phyloP scores from a whole-genome alignment of 805 yeast species.

The Maudiozyma pseudohumilis region DNA sequence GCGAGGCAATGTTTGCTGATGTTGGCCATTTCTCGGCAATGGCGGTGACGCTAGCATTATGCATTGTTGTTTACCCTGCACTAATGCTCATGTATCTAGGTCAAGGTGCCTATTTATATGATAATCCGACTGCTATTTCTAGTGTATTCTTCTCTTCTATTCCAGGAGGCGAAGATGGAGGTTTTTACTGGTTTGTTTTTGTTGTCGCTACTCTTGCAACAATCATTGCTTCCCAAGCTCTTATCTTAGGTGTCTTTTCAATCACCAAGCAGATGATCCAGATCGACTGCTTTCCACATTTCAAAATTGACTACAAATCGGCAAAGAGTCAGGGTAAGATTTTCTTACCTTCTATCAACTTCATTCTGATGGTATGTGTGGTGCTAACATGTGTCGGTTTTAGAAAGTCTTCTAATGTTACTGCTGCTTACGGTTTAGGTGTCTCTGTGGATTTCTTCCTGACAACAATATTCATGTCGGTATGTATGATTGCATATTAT shows the following conservation, averaged over 20 bases:
- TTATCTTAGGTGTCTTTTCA: slow-evolving; percentile 1
- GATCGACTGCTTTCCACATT: slow-evolving; percentile 1
- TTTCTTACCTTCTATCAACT: neutral
- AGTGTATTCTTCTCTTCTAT: neutral
- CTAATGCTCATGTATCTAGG: neutral
- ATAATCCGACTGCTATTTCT: neutral
- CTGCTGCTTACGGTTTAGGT: slow-evolving; percentile 1
- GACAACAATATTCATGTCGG: neutral
- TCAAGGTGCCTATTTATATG: neutral
- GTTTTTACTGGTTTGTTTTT: slow-evolving; percentile 1
- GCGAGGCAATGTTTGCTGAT: slow-evolving; percentile 1
- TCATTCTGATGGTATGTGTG: neutral
- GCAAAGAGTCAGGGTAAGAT: neutral
- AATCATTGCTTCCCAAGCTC: neutral
- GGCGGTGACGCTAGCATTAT: neutral
- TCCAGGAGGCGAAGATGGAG: neutral
- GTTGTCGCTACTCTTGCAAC: neutral
- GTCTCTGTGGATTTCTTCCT: neutral
- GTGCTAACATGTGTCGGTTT: slow-evolving; percentile 1
- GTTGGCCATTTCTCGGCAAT: slow-evolving; percentile 1
- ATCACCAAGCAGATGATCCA: slow-evolving; percentile 1
- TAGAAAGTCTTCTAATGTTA: slow-evolving; percentile 1
- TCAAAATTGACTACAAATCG: neutral
- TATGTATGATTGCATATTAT: neutral
- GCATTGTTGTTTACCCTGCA: neutral